Evolutionary conservation across 2,329 filamentous ascomycete species (phyloP).

Genomic region (Chaetomium sp.): DNA sequence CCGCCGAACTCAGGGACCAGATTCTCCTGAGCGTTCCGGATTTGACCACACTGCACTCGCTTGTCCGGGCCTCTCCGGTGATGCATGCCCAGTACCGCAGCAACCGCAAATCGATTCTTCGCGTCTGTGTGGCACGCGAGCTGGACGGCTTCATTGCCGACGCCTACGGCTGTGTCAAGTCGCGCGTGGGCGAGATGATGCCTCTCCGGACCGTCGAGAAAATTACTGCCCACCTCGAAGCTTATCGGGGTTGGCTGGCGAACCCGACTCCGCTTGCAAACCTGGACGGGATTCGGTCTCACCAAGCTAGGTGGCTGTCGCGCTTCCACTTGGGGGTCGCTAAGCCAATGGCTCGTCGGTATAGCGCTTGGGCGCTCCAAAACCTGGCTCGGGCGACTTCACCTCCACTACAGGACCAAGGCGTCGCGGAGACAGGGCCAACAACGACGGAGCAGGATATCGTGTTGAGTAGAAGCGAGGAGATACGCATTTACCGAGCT

Average conservation of each 20-base stretch:
- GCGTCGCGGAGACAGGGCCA: too few relatives aligned
- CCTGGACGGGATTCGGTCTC: background rate
- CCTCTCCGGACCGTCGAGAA: background rate
- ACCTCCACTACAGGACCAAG: background rate
- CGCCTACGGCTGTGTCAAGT: slow-evolving; percentile 8
- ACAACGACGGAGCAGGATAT: background rate
- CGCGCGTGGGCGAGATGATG: too few relatives aligned
- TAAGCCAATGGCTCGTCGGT: background rate
- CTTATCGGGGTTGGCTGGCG: background rate
- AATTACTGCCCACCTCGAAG: background rate
- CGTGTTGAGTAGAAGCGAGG: slow-evolving; percentile 4
- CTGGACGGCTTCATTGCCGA: slow-evolving; percentile 4
- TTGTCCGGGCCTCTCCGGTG: slow-evolving; percentile 2
- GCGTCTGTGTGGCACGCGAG: slow-evolving; percentile 3
- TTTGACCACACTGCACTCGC: background rate
- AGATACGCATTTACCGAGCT: slow-evolving; percentile 4
- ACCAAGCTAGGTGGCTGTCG: background rate
- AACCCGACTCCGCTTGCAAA: background rate
- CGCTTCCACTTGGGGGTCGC: background rate
- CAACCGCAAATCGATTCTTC: slow-evolving; percentile 6
- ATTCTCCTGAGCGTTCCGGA: background rate
- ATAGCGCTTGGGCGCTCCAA: slow-evolving; percentile 1
- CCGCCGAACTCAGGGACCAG: slow-evolving; percentile 8
- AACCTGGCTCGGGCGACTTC: background rate
- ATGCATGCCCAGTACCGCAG: slow-evolving; percentile 11